These are phyloP conservation scores for Phytomonas francai DNA, from an alignment of 208 protist species.

Conservation along the genomic window DNA sequence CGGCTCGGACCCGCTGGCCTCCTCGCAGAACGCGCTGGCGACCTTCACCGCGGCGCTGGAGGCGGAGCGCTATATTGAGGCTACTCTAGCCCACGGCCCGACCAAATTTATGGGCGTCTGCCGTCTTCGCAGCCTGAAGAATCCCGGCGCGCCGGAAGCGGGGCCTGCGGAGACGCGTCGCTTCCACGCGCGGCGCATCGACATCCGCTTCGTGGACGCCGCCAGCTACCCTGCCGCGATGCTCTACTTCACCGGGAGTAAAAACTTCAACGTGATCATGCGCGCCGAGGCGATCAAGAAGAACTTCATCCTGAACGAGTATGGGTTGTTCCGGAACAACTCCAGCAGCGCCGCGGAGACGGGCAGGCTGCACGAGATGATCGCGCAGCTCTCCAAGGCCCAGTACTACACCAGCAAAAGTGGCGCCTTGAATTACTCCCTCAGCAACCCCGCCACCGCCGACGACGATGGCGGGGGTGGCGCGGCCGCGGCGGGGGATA, in stretches of 20 bases:
- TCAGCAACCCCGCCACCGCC: background rate
- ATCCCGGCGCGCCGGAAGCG: constrained; percentile 13
- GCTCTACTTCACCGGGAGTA: constrained; percentile 92
- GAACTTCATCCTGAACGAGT: constrained; percentile 80
- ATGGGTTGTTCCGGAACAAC: constrained; percentile 66
- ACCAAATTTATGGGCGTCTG: constrained; percentile 90
- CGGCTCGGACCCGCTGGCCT: background rate
- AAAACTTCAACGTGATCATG: constrained; percentile 90
- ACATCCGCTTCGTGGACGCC: constrained; percentile 82
- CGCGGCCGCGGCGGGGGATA: background rate
- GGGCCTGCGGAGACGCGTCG: constrained; percentile 14
- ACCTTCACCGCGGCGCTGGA: constrained; percentile 51
- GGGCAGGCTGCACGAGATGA: constrained; percentile 43
- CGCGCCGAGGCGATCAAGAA: constrained; percentile 77
- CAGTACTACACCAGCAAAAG: constrained; percentile 32
- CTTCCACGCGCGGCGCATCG: constrained; percentile 66
- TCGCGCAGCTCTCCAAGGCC: constrained; percentile 39
- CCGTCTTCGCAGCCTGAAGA: constrained; percentile 33
- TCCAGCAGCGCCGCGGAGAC: constrained; percentile 12
- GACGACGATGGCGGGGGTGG: constrained; percentile 3
- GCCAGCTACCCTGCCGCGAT: constrained; percentile 75
- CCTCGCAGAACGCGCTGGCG: constrained; percentile 37
- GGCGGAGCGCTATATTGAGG: constrained; percentile 72
- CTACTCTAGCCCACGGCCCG: constrained; percentile 62
- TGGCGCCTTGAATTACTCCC: background rate